These are phyloP conservation scores for Neofusicoccum kwambonambiense DNA, from an alignment of 2,329 filamentous ascomycete species.

Conservation along the genomic window DNA sequence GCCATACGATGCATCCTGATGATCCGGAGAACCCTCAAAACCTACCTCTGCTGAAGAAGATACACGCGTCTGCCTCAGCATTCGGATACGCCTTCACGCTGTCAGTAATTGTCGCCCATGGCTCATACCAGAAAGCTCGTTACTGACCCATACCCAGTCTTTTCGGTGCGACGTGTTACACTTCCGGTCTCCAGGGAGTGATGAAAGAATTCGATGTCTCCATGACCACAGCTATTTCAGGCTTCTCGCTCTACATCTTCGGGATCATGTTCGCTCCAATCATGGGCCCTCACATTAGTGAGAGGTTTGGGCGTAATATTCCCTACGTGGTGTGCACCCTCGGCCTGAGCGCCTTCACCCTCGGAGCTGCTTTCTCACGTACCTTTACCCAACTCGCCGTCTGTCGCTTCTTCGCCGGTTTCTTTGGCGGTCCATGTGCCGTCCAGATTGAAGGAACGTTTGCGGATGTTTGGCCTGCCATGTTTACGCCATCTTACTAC, in stretches of 20 bases:
- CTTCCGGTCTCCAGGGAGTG: constrained; percentile 42
- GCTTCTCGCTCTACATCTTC: constrained; percentile 59
- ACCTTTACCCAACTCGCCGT: constrained; percentile 51
- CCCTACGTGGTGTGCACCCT: constrained; percentile 49
- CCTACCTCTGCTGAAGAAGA: constrained; percentile 21
- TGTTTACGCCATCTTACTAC: not conserved
- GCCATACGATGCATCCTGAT: constrained; percentile 19
- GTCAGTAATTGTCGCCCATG: constrained; percentile 9
- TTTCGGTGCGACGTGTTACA: constrained; percentile 52
- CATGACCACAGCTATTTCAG: constrained; percentile 54
- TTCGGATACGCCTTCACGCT: constrained; percentile 23
- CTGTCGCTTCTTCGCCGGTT: constrained; percentile 38
- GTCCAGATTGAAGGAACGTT: constrained; percentile 33
- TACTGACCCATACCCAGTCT: constrained; percentile 37
- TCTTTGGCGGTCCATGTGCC: constrained; percentile 29
- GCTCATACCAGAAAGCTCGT: constrained; percentile 16
- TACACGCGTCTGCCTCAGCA: constrained; percentile 21
- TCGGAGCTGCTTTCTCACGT: constrained; percentile 52
- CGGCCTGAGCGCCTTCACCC: constrained; percentile 50
- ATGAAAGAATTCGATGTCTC: constrained; percentile 53
- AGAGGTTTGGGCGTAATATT: constrained; percentile 53
- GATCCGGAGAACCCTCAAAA: constrained; percentile 26
- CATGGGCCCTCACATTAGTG: constrained; percentile 56
- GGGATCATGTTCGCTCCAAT: constrained; percentile 59
- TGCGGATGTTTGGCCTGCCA: constrained; percentile 29